Evolutionary conservation across 768 basidiomycete species (phyloP), one percentile per base, ranked within the genome.

Genomic region (Auriscalpium microsporum): DNA sequence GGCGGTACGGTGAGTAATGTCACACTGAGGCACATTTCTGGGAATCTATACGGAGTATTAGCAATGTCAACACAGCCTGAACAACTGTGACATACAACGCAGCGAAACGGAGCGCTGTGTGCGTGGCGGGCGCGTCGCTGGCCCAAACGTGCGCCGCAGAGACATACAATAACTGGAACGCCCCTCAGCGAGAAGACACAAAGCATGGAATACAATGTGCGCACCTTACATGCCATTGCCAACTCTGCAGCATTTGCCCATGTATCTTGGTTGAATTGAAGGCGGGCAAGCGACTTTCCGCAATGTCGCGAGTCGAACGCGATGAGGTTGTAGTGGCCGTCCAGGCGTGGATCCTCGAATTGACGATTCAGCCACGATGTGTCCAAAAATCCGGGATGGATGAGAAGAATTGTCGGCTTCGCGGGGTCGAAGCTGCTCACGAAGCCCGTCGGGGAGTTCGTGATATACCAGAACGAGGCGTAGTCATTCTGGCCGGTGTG

Each of bases 161-260:
- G 10, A 67, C 52, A 52, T 60, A 63, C 13, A 67, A 50, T 7
- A 57, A 50, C 60, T 67, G 50, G 11, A 28, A 38, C 0, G 33
- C n/a, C 10, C 23, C 40, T 11, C 34, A 45, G 9, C 46, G 33
- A 33, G 13, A 34, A 17, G n/a, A 33, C 19, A 33, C 13, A 46
- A 3, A 19, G 4, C 34, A 47, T 9, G 4, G 8, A 33, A 13
- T 21, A 14, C 37, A 16, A 36, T 1, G 21, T 1, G 56, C 62
- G 40, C 47, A 63, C 62, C 48, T 56, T 48, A 42, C 56, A 58
- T 19, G 62, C 62, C 19, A 64, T 57, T 16, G 66, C 66, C 17
- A 67, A 38, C 50, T 68, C 65, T 14, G 66, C 66, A 11, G 66
- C 67, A 52, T 67, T 61, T 42, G 65, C 62, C 61, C 67, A 67